Base-by-base conservation (phyloP, 1,284 basidiomycete species). In the Moesziomyces sp. region DNA sequence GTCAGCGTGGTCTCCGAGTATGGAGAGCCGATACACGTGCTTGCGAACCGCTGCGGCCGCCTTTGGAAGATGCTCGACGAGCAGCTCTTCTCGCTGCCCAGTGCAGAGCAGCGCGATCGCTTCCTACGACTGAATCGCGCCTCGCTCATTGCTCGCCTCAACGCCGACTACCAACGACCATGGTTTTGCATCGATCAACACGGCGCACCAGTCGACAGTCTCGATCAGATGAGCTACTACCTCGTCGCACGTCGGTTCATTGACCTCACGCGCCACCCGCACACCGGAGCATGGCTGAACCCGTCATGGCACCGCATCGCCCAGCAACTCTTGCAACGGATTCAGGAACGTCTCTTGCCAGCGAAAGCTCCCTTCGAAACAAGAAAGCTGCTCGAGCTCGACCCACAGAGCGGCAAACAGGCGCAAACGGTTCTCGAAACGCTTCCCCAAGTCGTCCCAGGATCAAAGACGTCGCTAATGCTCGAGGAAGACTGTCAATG, bases 21-120 rank as follows among this genome's bases (percentile, higher is more conserved):
- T 49, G 96, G 96, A 53, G 97, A 99, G 86, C 95, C 94, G 24
- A 99, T 99, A 81, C 95, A 98, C 88, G 98, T 98, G 88, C 66
- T 74, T 14, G 58, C 96, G 52, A 99, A 91, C 50, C 92, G 97
- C 53, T 96, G 89, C 58, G 93, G 98, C 84, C 97, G 93, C 87
- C 88, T 99, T 50, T 99, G 96, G 96, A 93, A 93, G 85, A 94
- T 99, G 87, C 97, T 97, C 83, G 97, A 99, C 84, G 91, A 97
- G 75, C 69, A 75, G 55, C 67, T 99, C 68, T 99, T 99, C 89
- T 91, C 91, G 84, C 86, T 97, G 69, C 91, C 95, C 14, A 93
- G 94, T 86, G 95, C 98, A 86, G 99, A 99, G 88, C 91, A 94
- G 56, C 88, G 21, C 21, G 21, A 21, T 85, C 23, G 88, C 90